Conservation (phyloP, 768 basidiomycete species). For the Kondoa subrosea region DNA sequence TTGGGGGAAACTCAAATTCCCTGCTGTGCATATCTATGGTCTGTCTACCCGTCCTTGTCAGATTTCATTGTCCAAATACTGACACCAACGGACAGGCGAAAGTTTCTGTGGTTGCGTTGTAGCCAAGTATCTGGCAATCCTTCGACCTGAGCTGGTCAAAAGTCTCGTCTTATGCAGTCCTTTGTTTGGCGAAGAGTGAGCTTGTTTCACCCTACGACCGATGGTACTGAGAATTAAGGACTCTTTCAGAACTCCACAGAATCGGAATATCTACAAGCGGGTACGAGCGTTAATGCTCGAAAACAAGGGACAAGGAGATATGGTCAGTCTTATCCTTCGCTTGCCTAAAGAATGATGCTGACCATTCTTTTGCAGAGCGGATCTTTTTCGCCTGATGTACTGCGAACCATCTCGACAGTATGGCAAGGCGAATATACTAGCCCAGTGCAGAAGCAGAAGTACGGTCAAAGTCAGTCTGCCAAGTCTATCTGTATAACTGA, state of each 20-base stretch:
- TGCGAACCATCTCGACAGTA: background rate
- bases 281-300: background rate
- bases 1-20: background rate
- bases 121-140: too few species aligned
- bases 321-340: background rate
- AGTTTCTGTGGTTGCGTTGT: too few species aligned
- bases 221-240: too few species aligned
- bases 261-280: background rate
- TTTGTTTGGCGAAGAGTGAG: background rate
- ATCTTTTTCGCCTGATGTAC: background rate
- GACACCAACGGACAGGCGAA: too few species aligned
- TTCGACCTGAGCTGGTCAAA: background rate
- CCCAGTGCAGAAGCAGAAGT: background rate
- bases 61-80: too few species aligned
- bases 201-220: too few species aligned
- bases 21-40: background rate
- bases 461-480: background rate
- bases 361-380: background rate
- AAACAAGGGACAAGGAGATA: background rate
- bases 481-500: background rate
- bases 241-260: background rate
- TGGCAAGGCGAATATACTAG: background rate
- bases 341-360: background rate
- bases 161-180: background rate
- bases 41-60: too few species aligned